These are phyloP conservation scores for Geotrichum aggregatum DNA, from an alignment of 1,139 yeast genomes.

Conservation along the genomic window DNA sequence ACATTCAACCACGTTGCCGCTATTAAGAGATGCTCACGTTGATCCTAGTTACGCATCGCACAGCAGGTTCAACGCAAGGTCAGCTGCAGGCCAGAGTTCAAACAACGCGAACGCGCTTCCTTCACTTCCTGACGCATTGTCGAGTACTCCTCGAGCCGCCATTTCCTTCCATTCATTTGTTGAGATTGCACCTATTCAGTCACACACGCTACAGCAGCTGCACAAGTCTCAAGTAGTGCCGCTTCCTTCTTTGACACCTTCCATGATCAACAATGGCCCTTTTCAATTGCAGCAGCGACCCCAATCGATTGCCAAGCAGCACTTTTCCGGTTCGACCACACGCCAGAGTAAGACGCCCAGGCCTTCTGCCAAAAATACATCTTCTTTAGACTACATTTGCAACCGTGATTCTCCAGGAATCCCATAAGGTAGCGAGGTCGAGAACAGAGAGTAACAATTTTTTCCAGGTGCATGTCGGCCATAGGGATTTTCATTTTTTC, in stretches of 20 bases:
- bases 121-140: constrained; percentile 13
- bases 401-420: background rate
- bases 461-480: too few species aligned
- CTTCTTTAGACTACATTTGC: constrained; percentile 5
- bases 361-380: background rate
- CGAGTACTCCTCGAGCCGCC: background rate
- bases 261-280: background rate
- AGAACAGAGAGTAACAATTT: too few species aligned
- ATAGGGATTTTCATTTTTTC: too few species aligned
- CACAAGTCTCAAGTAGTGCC: constrained; percentile 3
- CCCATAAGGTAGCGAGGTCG: too few species aligned
- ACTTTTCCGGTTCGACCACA: background rate
- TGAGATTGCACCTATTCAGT: constrained; percentile 16
- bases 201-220: background rate
- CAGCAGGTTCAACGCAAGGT: background rate
- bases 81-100: too few species aligned
- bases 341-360: too few species aligned
- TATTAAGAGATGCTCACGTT: background rate
- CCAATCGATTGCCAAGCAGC: background rate
- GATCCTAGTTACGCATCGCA: background rate
- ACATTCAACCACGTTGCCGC: background rate
- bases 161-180: constrained; percentile 1
- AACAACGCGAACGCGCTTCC: constrained; percentile 10
- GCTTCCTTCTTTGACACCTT: constrained; percentile 9
- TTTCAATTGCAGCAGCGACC: background rate